These are phyloP conservation scores for Dictyostelium capitatum DNA, from an alignment of 78 protist genomes.

Conservation along the genomic window DNA sequence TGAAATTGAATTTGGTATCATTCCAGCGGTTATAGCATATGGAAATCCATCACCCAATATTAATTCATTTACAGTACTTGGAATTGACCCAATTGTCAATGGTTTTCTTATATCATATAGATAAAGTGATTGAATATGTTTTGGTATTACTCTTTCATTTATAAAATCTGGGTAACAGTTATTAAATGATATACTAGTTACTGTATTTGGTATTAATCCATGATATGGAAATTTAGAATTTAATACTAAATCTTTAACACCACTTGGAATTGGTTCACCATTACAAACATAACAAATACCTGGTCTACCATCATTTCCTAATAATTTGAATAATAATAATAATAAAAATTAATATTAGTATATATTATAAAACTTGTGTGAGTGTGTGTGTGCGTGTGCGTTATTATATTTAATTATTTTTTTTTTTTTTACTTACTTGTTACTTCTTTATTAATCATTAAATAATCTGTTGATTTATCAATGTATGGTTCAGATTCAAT, in stretches of 20 bases:
- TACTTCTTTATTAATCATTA: too few species aligned
- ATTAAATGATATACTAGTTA: neutral
- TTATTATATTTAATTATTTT: too few species aligned
- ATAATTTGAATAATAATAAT: too few species aligned
- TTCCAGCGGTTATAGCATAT: neutral
- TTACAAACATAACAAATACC: neutral
- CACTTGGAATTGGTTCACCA: conserved; percentile 34
- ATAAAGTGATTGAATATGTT: neutral
- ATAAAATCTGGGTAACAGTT: neutral
- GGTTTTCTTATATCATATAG: neutral
- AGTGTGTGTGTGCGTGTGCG: too few species aligned
- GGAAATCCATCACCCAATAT: neutral
- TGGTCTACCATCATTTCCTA: too few species aligned
- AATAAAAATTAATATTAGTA: too few species aligned
- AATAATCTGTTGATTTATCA: too few species aligned
- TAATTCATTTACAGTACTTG: neutral
- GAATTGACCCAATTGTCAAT: neutral
- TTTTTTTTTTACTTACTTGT: too few species aligned
- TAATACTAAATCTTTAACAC: neutral
- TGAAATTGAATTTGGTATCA: conserved; percentile 9
- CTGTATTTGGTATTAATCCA: too few species aligned
- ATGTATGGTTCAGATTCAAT: too few species aligned
- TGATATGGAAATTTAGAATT: neutral
- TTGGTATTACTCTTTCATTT: neutral
- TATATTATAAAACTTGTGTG: too few species aligned